These are phyloP conservation scores for Pneumocystis jirovecii DNA, from an alignment of 1,139 yeast species.

Conservation along the genomic window DNA sequence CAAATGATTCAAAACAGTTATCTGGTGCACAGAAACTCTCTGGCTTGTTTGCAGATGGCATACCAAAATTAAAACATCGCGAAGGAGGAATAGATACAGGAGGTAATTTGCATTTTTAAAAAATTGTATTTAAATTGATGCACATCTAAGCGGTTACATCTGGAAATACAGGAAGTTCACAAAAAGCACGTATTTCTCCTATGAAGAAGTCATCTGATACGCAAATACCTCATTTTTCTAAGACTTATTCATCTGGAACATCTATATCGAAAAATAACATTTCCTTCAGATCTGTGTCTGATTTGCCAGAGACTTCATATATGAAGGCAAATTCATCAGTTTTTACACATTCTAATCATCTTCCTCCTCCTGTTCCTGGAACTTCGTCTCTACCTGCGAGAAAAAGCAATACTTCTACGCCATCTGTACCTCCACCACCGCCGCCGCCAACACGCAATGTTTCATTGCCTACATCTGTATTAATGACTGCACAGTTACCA, in stretches of 20 bases:
- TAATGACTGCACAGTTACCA: slow-evolving; percentile 3
- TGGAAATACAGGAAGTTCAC: background rate
- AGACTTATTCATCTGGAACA: background rate
- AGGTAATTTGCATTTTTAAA: background rate
- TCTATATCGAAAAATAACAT: background rate
- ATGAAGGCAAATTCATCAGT: background rate
- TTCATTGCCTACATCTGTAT: slow-evolving; percentile 3
- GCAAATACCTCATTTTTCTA: background rate
- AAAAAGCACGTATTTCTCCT: background rate
- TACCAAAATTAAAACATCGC: background rate
- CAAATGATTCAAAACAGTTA: background rate
- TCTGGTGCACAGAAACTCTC: background rate
- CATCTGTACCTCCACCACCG: slow-evolving; percentile 2
- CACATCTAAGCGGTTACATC: background rate
- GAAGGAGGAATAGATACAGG: background rate
- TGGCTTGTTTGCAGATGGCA: background rate
- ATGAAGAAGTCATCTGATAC: background rate
- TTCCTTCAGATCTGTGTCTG: background rate
- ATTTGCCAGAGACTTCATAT: background rate
- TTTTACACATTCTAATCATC: background rate
- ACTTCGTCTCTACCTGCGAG: background rate
- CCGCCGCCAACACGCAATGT: slow-evolving; percentile 5
- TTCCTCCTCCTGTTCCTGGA: background rate
- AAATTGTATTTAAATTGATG: background rate
- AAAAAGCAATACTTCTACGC: background rate